Evolutionary conservation across 129 eudicot genomes (phyloP).

Genomic region (Escallonia rubra): DNA sequence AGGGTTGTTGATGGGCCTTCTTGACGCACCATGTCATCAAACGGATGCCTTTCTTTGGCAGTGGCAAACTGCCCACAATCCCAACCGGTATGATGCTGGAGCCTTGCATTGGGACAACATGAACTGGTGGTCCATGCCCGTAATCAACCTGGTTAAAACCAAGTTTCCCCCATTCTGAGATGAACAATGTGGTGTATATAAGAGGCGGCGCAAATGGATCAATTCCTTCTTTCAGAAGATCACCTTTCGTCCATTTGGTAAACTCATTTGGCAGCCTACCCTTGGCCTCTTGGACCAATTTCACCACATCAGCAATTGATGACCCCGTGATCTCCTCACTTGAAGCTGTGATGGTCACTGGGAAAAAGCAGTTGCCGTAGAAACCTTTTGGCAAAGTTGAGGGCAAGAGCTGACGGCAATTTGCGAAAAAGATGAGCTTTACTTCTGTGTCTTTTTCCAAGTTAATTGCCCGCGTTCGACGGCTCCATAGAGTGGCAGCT

Average conservation of each 20-base stretch:
- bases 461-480: slow-evolving; percentile 34
- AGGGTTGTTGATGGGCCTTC: slow-evolving; percentile 35
- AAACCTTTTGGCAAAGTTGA: slow-evolving; percentile 50
- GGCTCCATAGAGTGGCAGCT: slow-evolving; percentile 43
- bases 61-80: slow-evolving; percentile 32
- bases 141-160: slow-evolving; percentile 58
- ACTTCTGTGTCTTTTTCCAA: slow-evolving; percentile 11
- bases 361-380: slow-evolving; percentile 58
- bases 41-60: slow-evolving; percentile 36
- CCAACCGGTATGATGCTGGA: slow-evolving; percentile 49
- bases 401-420: slow-evolving; percentile 33
- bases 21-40: slow-evolving; percentile 60
- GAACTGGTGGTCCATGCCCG: slow-evolving; percentile 39
- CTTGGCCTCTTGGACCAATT: slow-evolving; percentile 51
- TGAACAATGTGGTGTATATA: slow-evolving; percentile 40
- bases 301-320: slow-evolving; percentile 27
- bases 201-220: slow-evolving; percentile 60
- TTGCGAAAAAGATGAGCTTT: slow-evolving; percentile 51
- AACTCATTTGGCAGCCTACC: slow-evolving; percentile 24
- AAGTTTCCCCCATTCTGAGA: slow-evolving; percentile 59
- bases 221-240: neutral
- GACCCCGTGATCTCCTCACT: slow-evolving; percentile 14
- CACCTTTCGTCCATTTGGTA: slow-evolving; percentile 22
- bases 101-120: slow-evolving; percentile 55
- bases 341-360: slow-evolving; percentile 36